phyloP scores from a whole-genome alignment of 2,329 filamentous ascomycete genomes.

The Ciborinia camelliae region DNA sequence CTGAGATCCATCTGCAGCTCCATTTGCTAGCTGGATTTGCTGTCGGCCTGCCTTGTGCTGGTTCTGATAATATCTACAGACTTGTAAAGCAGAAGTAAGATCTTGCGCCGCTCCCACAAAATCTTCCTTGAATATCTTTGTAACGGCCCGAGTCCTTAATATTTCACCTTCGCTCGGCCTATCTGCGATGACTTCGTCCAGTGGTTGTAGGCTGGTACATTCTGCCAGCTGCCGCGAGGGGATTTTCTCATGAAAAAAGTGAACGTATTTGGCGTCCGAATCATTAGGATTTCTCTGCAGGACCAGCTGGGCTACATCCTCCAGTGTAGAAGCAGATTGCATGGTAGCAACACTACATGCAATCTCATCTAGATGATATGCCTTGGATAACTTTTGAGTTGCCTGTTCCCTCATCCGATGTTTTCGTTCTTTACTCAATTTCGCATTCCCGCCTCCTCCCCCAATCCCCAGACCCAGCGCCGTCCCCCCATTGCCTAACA shows the following conservation, averaged over 20 bases:
- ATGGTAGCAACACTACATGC: conserved; percentile 79
- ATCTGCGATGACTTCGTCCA: conserved; percentile 65
- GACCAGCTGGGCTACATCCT: conserved; percentile 72
- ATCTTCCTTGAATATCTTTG: conserved; percentile 73
- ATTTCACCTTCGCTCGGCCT: conserved; percentile 63
- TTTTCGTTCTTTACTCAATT: conserved; percentile 71
- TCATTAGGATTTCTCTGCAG: conserved; percentile 66
- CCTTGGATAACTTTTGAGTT: conserved; percentile 70
- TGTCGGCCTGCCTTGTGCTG: conserved; percentile 40
- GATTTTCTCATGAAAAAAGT: conserved; percentile 91
- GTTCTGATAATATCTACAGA: conserved; percentile 39
- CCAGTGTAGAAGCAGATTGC: conserved; percentile 73
- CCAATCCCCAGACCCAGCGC: conserved; percentile 57
- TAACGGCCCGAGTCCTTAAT: conserved; percentile 69
- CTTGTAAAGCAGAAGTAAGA: conserved; percentile 62
- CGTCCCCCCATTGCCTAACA: conserved; percentile 46
- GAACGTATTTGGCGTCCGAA: conserved; percentile 78
- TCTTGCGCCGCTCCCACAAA: conserved; percentile 67
- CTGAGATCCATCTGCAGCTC: conserved; percentile 35
- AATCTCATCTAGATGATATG: conserved; percentile 79
- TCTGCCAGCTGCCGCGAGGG: conserved; percentile 70
- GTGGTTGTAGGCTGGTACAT: conserved; percentile 62
- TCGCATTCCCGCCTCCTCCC: conserved; percentile 56
- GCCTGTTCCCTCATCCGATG: conserved; percentile 79
- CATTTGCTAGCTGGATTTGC: conserved; percentile 49